These are phyloP conservation scores for Diplogelasinospora grovesii DNA, from an alignment of 495 filamentous ascomycete genomes.

Conservation along the genomic window DNA sequence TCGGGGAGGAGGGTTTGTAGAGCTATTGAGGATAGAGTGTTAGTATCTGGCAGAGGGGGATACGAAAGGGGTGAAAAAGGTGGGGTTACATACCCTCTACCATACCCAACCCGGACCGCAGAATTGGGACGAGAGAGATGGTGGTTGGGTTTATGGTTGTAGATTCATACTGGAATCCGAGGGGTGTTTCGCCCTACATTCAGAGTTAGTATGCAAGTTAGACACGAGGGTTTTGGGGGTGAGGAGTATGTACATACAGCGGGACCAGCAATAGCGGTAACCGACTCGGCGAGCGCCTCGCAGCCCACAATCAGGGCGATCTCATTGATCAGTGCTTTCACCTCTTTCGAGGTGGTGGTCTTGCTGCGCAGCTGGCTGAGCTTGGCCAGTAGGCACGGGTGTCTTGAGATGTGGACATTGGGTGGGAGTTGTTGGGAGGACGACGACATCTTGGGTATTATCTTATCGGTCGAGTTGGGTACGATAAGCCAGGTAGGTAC, in stretches of 20 bases:
- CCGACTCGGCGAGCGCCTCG: constrained; percentile 65
- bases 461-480: background rate
- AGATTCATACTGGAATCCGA: constrained; percentile 64
- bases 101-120: constrained; percentile 86
- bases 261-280: constrained; percentile 44
- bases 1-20: constrained; percentile 74
- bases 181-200: constrained; percentile 61
- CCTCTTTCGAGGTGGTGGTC: constrained; percentile 62
- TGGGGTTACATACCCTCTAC: constrained; percentile 53
- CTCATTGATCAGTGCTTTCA: constrained; percentile 75
- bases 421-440: constrained; percentile 41
- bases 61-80: constrained; percentile 1
- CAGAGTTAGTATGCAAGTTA: too few relatives aligned
- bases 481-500: too few relatives aligned
- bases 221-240: background rate
- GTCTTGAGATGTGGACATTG: constrained; percentile 76
- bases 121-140: constrained; percentile 82
- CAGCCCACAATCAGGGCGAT: constrained; percentile 76
- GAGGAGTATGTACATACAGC: constrained; percentile 25
- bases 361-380: constrained; percentile 79
- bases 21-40: constrained; percentile 42
- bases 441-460: background rate
- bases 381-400: constrained; percentile 84
- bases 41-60: constrained; percentile 4
- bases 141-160: constrained; percentile 50